Conservation (phyloP, 768 basidiomycete genomes). For the Baorangia bicolor region DNA sequence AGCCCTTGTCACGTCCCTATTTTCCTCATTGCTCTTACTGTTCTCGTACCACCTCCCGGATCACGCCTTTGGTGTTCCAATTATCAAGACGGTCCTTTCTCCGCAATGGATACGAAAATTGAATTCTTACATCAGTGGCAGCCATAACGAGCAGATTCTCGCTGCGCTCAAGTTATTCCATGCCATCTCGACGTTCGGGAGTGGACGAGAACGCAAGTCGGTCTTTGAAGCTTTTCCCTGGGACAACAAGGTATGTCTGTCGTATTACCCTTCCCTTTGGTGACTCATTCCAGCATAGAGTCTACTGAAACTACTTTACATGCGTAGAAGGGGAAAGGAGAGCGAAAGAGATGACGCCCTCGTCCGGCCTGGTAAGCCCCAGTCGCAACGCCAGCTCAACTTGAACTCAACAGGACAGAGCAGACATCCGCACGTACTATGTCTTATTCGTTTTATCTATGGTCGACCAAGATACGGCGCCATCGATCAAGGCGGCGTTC, state of each 20-base stretch:
- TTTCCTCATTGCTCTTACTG: constrained; percentile 61
- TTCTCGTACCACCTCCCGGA: constrained; percentile 68
- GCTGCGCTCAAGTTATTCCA: constrained; percentile 64
- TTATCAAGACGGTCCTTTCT: constrained; percentile 60
- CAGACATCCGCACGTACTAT: constrained; percentile 81
- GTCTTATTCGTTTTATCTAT: constrained; percentile 74
- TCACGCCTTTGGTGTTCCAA: constrained; percentile 59
- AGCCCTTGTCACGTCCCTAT: constrained; percentile 46
- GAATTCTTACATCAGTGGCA: constrained; percentile 59
- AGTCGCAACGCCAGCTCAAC: not conserved
- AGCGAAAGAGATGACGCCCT: constrained; percentile 41
- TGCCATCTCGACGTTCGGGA: constrained; percentile 58
- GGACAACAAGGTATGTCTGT: constrained; percentile 65
- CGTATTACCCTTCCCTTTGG: not conserved
- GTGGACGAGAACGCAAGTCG: constrained; percentile 61
- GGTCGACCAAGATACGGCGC: constrained; percentile 46
- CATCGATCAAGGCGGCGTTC: constrained; percentile 59
- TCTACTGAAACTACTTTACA: constrained; percentile 62
- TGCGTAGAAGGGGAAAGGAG: constrained; percentile 61
- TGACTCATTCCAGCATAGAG: constrained; percentile 39
- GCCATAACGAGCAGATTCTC: constrained; percentile 65
- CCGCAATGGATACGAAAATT: constrained; percentile 54
- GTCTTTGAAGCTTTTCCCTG: constrained; percentile 73
- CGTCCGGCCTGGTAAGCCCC: constrained; percentile 52
- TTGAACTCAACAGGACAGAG: constrained; percentile 1